These are phyloP conservation scores for Tuctoria greenei DNA, from an alignment of 176 grass and related monocot genomes.

Conservation along the genomic window DNA sequence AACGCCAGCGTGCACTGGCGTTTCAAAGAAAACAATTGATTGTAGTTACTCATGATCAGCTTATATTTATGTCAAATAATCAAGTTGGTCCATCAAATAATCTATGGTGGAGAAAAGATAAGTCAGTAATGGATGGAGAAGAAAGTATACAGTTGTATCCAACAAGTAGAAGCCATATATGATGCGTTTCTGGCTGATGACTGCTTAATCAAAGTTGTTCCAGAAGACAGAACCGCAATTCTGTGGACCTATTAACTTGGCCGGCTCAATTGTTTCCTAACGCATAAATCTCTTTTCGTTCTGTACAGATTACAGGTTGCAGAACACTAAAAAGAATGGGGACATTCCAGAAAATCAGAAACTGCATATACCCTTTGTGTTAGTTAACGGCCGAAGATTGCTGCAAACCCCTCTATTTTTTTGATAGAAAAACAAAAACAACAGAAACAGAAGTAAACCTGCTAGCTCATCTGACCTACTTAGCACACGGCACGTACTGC, in stretches of 20 bases:
- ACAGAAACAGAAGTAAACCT: slow-evolving; percentile 35
- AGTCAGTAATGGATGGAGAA: no score
- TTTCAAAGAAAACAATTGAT: no score
- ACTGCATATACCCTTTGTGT: slow-evolving; percentile 31
- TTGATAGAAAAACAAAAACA: slow-evolving; percentile 14
- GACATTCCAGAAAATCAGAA: slow-evolving; percentile 10
- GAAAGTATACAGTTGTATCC: no score
- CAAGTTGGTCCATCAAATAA: no score
- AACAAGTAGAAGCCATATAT: no score
- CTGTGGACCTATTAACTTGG: background rate
- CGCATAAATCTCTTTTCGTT: slow-evolving; percentile 11
- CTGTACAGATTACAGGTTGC: slow-evolving; percentile 38
- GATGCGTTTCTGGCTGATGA: no score
- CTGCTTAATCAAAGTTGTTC: background rate
- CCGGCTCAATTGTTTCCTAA: background rate
- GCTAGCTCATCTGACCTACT: background rate
- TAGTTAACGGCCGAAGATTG: slow-evolving; percentile 31
- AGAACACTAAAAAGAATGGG: background rate
- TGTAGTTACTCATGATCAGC: no score
- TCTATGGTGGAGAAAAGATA: no score
- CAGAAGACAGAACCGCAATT: background rate
- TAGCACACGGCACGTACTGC: slow-evolving; percentile 12
- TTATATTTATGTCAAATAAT: no score
- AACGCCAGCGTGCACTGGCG: no score
- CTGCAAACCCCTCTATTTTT: slow-evolving; percentile 13